Conservation (phyloP, 1,284 basidiomycete species). For the Cutaneotrichosporon sp. region DNA sequence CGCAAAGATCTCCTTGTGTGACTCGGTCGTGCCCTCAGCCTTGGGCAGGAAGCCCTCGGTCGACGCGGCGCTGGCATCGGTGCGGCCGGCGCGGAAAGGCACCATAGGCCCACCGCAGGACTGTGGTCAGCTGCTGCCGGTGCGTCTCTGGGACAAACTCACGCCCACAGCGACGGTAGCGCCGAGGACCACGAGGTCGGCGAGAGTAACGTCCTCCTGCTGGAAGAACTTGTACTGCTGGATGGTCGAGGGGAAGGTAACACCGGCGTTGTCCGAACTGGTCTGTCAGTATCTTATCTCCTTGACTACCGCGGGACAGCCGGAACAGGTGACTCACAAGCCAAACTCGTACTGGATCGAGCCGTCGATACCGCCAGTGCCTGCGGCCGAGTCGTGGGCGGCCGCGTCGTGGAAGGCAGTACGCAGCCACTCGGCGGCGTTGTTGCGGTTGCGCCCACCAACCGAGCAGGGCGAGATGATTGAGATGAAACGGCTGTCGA, state of each 20-base stretch:
- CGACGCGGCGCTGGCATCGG: no score
- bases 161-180: constrained; percentile 24
- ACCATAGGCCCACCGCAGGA: no score
- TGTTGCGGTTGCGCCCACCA: constrained; percentile 19
- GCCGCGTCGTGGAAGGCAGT: constrained; percentile 27
- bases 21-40: constrained; percentile 19
- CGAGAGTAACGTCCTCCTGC: constrained; percentile 20
- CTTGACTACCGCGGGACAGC: not conserved
- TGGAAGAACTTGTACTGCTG: constrained; percentile 20
- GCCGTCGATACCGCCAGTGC: constrained; percentile 26
- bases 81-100: no score
- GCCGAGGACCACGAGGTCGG: constrained; percentile 24
- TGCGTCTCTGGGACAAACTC: no score
- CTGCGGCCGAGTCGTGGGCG: constrained; percentile 19
- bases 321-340: constrained; percentile 19
- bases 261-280: constrained; percentile 21
- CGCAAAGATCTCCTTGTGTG: no score
- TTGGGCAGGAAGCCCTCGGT: constrained; percentile 19
- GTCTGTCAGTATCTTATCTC: not conserved
- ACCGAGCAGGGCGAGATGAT: constrained; percentile 40
- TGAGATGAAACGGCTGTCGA: constrained; percentile 15
- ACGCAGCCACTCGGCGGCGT: constrained; percentile 26
- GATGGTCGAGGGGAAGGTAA: constrained; percentile 16
- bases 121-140: no score
- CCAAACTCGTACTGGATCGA: constrained; percentile 24